Base-by-base conservation (phyloP, 1,284 basidiomycete genomes). In the Ceratobasidium sp. region DNA sequence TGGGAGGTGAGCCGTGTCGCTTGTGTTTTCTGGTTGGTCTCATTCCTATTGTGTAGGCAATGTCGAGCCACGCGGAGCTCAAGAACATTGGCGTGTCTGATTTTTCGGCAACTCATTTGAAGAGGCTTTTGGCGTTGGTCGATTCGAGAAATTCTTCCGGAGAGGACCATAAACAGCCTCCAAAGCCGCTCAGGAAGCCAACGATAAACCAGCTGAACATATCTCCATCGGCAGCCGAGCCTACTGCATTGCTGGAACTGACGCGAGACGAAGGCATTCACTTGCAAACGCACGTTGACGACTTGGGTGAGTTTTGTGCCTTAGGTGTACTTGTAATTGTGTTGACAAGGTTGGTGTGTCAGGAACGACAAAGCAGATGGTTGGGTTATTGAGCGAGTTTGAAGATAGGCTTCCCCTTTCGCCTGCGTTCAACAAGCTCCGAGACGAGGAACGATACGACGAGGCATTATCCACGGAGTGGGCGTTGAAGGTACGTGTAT, bases 141-240 rank as follows among this genome's bases (percentile, higher is more conserved):
- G 62, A 61, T 14, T 37, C 63, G 62, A 53, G 24, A 46, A 68
- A 46, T 22, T 63, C 51, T 31, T 5, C 24, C 22, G 41, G 48
- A 5, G 24, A 8, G 62, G 53, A 56, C 14, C 9, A 22, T 13
- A 56, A 31, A 22, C 8, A 56, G 53, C 14, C 41, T n/a, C 41
- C 37, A 2, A 61, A 22, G 58, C 59, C 73, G 41, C 54, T 74
- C 29, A 24, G 61, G 41, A 58, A 48, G 29, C 77, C 76, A 16
- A 72, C 69, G 22, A 72, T 75, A 43, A 71, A 76, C 34, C 77
- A 76, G 48, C 58, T 77, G 46, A 76, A 76, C 54, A 73, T 76
- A 14, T 74, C 76, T 19, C 62, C 64, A 9, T 54, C 34, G 19
- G 74, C 63, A 11, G 59, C 53, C n/a, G 74, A 74, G 27, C 77